phyloP scores from a whole-genome alignment of 2,329 filamentous ascomycete species.

The Hypoxylon sp. region DNA sequence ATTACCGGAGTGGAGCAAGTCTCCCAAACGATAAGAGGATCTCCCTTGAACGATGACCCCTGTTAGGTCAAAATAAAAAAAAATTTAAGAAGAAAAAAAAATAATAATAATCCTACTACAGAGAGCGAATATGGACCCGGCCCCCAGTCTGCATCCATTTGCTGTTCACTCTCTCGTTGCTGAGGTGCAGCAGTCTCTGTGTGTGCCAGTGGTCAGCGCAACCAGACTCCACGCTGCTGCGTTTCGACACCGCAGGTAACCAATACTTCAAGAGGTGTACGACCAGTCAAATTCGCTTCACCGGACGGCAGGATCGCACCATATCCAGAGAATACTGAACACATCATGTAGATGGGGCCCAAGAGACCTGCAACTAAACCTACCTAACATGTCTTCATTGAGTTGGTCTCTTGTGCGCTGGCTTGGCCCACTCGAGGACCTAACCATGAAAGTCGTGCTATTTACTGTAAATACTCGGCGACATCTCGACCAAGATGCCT shows the following conservation, averaged over 20 bases:
- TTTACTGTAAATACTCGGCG: conserved; percentile 33
- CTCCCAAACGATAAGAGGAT: conserved; percentile 50
- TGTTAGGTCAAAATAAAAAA: conserved; percentile 41
- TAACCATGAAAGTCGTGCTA: conserved; percentile 34
- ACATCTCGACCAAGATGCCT: conserved; percentile 17
- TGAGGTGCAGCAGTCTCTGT: conserved; percentile 31
- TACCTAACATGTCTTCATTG: conserved; percentile 39
- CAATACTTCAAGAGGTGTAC: conserved; percentile 42
- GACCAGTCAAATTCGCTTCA: conserved; percentile 35
- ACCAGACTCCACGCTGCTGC: conserved; percentile 35
- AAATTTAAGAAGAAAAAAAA: conserved; percentile 27
- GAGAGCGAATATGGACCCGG: conserved; percentile 28
- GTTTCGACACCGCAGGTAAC: conserved; percentile 43
- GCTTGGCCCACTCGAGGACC: conserved; percentile 41
- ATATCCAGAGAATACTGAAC: conserved; percentile 44
- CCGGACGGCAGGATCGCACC: conserved; percentile 43
- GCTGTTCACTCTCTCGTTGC: conserved; percentile 38
- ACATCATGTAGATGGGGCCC: conserved; percentile 45
- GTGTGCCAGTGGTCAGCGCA: conserved; percentile 36
- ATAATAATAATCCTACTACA: conserved; percentile 31
- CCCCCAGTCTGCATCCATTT: conserved; percentile 40
- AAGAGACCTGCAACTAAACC: conserved; percentile 38
- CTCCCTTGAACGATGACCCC: conserved; percentile 48
- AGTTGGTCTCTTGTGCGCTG: conserved; percentile 43
- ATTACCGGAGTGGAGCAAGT: conserved; percentile 51